Evolutionary conservation across 2,329 filamentous ascomycete species (phyloP), one percentile per base, ranked within the genome.

Genomic region (Phoma sp.): DNA sequence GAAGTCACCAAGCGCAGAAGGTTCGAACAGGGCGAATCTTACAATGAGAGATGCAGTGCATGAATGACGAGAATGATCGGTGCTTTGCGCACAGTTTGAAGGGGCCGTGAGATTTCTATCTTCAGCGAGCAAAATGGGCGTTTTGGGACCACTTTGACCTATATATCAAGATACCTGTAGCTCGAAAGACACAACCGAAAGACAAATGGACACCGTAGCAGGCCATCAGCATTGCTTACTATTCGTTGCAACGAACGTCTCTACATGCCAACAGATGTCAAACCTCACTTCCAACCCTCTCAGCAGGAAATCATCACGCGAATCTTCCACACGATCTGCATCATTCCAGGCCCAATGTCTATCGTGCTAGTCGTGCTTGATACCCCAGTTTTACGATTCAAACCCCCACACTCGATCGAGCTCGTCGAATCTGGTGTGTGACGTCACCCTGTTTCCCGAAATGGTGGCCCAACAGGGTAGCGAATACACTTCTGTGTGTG

Each of bases 271-370:
- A 17, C n/a, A 32, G 3, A 9, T 25, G 25, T 3, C 27, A 29
- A 6, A 12, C 6, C 12, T 29, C 27, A 35, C 15, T 19, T 1
- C 36, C 21, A 40, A 17, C 5, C 10, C n/a, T 17, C 35, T 25
- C 25, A 22, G 17, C 25, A 24, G 24, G 24, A 31, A 37, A 31
- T 22, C 43, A 32, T 31, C 21, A 43, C 13, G 32, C 43, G 37
- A 31, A 53, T 38, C 32, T 32, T 53, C 43, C 51, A 38, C 43
- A 43, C 32, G 32, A 43, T 53, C 43, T 53, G 43, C 37, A 10
- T 37, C 32, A 41, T 17, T 31, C 15, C 29, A 13, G 10, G 10
- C 12, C 29, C 29, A 15, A 31, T 10, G 29, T 31, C 15, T 36
- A 31, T 38, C 17, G 46, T 43, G 29, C 32, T 36, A 17, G 10